phyloP scores from a whole-genome alignment of 2,329 filamentous ascomycete species.

The Periconia sp. region DNA sequence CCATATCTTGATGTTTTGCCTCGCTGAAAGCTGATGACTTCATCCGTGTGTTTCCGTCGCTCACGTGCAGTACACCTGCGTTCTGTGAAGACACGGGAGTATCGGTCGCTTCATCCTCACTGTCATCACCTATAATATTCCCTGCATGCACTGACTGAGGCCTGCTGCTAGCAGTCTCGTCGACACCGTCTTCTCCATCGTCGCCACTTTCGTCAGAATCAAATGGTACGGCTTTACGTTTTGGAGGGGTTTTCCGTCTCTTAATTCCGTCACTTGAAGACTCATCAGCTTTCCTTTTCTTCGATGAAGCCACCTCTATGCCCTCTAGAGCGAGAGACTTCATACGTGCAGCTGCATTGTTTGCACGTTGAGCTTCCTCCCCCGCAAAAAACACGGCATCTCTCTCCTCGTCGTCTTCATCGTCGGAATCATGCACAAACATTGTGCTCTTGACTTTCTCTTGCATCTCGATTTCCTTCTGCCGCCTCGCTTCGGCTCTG shows the following conservation, averaged over 20 bases:
- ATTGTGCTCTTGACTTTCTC: constrained; percentile 83
- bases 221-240: constrained; percentile 33
- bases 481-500: constrained; percentile 65
- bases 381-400: constrained; percentile 77
- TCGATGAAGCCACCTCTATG: constrained; percentile 34
- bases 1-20: constrained; percentile 22
- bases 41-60: constrained; percentile 15
- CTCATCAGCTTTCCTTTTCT: constrained; percentile 42
- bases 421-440: constrained; percentile 83
- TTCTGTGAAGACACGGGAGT: constrained; percentile 50
- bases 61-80: too few relatives aligned
- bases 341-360: constrained; percentile 57
- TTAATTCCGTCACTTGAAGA: constrained; percentile 29
- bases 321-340: constrained; percentile 52
- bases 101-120: constrained; percentile 44
- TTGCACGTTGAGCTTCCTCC: constrained; percentile 71
- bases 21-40: constrained; percentile 5
- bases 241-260: constrained; percentile 39
- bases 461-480: constrained; percentile 77
- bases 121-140: constrained; percentile 25
- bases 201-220: constrained; percentile 34
- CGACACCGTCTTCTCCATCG: constrained; percentile 28
- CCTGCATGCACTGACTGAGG: constrained; percentile 28
- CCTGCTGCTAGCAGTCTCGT: constrained; percentile 31
- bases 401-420: constrained; percentile 83